Conservation (phyloP, 495 filamentous ascomycete genomes). For the Tuber melanosporum region DNA sequence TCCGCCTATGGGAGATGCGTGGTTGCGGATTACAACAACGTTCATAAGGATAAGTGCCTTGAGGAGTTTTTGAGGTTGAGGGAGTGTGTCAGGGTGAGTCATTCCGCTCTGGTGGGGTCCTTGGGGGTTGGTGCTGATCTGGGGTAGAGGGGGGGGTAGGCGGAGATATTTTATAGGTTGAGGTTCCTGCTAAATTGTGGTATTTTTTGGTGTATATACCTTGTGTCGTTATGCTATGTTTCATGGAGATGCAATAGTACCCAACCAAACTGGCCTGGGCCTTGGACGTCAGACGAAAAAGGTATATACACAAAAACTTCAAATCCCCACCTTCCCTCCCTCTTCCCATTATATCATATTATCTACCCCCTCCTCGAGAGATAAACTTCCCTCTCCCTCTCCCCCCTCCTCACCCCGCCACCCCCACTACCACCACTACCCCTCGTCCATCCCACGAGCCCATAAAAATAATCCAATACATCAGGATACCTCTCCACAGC, state of each 20-base stretch:
- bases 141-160: not conserved
- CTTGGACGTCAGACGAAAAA: not conserved
- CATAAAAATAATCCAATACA: slow-evolving; percentile 64
- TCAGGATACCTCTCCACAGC: slow-evolving; percentile 65
- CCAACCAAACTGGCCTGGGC: not conserved
- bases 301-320: not conserved
- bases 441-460: slow-evolving; percentile 22
- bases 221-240: not conserved
- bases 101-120: not conserved
- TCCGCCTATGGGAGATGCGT: slow-evolving; percentile 88
- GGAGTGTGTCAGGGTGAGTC: slow-evolving; percentile 52
- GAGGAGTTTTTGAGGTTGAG: slow-evolving; percentile 81
- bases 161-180: not conserved
- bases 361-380: not conserved
- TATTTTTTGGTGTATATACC: not conserved
- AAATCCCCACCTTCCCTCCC: not conserved
- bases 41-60: slow-evolving; percentile 84
- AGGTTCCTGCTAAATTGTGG: not conserved
- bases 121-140: not conserved
- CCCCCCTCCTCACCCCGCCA: slow-evolving; percentile 8
- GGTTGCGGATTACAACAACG: slow-evolving; percentile 78
- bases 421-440: slow-evolving; percentile 7
- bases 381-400: not conserved
- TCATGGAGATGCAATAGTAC: not conserved
- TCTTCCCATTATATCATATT: not conserved